These are phyloP conservation scores for Ceratocystis albifundus DNA, from an alignment of 2,329 filamentous ascomycete genomes.

Conservation along the genomic window DNA sequence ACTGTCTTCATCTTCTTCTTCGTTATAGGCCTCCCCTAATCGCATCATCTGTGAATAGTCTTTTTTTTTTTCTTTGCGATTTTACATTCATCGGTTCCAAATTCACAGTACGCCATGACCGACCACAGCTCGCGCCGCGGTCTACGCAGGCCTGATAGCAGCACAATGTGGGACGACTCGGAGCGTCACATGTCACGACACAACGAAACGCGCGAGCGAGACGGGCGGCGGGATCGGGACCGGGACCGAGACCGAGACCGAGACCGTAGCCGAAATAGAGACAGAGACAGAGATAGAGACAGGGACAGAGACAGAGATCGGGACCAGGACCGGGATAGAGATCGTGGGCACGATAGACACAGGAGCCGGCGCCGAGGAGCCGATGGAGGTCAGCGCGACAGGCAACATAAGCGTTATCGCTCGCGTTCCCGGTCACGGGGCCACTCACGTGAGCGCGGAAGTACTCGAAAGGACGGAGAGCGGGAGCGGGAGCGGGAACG, in stretches of 20 bases:
- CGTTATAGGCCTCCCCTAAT: neutral
- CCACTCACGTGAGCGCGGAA: constrained; percentile 29
- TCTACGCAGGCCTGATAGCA: constrained; percentile 39
- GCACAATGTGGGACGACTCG: constrained; percentile 50
- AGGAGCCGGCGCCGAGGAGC: constrained; percentile 16
- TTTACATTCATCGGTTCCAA: neutral
- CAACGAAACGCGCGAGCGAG: constrained; percentile 23
- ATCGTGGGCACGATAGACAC: constrained; percentile 28
- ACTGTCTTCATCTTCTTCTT: neutral
- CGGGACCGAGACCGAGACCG: constrained; percentile 29
- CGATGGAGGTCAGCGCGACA: neutral
- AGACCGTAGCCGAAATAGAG: constrained; percentile 27
- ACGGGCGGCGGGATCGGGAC: constrained; percentile 27
- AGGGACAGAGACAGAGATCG: constrained; percentile 30
- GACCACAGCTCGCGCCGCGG: constrained; percentile 20
- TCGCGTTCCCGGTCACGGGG: constrained; percentile 15
- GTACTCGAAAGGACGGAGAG: neutral
- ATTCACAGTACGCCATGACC: neutral
- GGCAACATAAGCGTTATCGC: constrained; percentile 17
- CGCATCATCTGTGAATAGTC: too few species aligned
- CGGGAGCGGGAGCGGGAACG: constrained; percentile 27
- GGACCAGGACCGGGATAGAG: constrained; percentile 28
- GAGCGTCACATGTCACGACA: constrained; percentile 31
- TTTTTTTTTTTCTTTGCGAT: too few species aligned
- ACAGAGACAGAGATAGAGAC: constrained; percentile 32